Percentiles rank a stretch among this genome's conserved stretches.
phyloP scores from a whole-genome alignment of 305 asterid species.

The Fraxinus dipetala region DNA sequence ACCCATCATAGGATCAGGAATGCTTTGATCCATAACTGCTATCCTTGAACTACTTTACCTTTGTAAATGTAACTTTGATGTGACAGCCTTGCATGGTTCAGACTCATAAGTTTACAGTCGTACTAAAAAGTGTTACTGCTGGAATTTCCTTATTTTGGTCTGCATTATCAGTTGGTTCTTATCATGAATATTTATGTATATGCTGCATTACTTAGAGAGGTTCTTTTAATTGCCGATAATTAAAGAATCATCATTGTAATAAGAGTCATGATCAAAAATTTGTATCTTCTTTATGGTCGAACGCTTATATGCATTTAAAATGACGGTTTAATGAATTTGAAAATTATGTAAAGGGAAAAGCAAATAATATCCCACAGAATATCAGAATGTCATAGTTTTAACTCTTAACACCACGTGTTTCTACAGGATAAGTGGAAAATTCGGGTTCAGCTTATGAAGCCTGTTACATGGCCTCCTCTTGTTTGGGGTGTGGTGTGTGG shows the following conservation, averaged over 20 bases:
- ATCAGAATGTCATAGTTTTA: background rate
- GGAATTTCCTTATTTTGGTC: background rate
- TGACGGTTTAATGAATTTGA: background rate
- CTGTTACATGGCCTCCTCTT: constrained; percentile 99
- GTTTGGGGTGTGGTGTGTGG: constrained; percentile 98
- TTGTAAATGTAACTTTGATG: background rate
- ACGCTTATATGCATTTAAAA: background rate
- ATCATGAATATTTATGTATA: background rate
- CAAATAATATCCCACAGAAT: background rate
- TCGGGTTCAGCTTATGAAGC: constrained; percentile 84
- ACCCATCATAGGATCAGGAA: background rate
- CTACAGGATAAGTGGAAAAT: constrained; percentile 85
- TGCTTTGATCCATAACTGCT: background rate
- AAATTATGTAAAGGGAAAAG: background rate
- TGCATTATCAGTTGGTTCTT: background rate
- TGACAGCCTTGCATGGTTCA: background rate
- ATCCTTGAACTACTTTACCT: background rate
- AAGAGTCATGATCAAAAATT: background rate
- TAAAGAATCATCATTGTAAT: background rate
- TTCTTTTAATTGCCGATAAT: background rate
- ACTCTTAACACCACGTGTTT: constrained; percentile 7
- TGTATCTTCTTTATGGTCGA: background rate
- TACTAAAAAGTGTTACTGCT: background rate
- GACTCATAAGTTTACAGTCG: background rate
- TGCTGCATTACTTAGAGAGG: background rate